Base-by-base conservation (phyloP, 2,329 filamentous ascomycete species). In the Aspergillus fructus region DNA sequence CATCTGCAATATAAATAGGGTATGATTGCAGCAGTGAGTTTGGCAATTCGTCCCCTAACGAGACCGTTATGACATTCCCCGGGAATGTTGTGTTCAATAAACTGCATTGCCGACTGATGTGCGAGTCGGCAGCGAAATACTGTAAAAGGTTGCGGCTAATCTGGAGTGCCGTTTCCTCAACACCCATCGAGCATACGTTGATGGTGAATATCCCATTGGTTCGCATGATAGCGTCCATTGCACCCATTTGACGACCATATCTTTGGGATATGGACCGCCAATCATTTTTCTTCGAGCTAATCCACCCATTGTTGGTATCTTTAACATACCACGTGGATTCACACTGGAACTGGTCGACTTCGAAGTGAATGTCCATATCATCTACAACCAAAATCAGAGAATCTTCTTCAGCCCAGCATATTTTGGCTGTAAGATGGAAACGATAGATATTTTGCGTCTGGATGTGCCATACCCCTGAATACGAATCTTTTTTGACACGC, bases 131-230 rank as follows among this genome's bases (percentile, higher is more conserved):
- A 49, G 73, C 76, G 67, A 83, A 84, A 64, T 86, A 86, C 64
- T 85, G 83, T 59, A 81, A 76, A 3, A 86, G 71, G 62, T 85
- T 85, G 33, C 82, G 79, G 24, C 83, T 82, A 41, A 84, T 76
- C 61, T 85, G 83, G 4, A 84, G 64, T 1, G 82, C 82, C 42
- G 80, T 63, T 19, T 69, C 19, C 64, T 72, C 53, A 63, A 55
- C 49, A 68, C 70, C 59, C 61, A 61, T 39, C 51, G 70, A 61
- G 57, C 63, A 53, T 13, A 56, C 52, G 41, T 49, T 53, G 50
- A 85, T 79, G 2, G 70, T 67, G 55, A 85, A 80, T 2, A 67
- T 63, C 9, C 78, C 79, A 19, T 67, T 64, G 1, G 78, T 79
- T 53, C 80, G 78, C 24, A 86, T 68, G 30, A 86, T 79, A 13